Conservation (phyloP, 1,284 basidiomycete genomes). For the Leccinum subfulvum region DNA sequence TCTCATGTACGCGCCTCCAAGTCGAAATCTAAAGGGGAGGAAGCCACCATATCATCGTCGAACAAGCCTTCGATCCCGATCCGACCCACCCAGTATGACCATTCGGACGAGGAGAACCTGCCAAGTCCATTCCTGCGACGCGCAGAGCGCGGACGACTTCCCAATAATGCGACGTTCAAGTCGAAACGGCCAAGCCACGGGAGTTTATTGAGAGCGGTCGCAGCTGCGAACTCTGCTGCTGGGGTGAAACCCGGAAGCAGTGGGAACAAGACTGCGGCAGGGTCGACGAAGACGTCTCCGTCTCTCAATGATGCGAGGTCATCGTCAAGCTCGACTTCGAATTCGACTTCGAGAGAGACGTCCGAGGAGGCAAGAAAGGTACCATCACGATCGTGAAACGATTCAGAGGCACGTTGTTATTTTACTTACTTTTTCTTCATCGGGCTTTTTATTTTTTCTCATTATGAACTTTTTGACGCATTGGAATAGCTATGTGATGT, state of each 20-base stretch:
- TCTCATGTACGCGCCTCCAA: constrained; percentile 18
- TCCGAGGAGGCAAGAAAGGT: no score
- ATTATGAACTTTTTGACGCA: background rate
- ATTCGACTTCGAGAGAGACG: no score
- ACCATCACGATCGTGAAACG: constrained; percentile 23
- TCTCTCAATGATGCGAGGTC: constrained; percentile 4
- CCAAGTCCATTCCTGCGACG: constrained; percentile 80
- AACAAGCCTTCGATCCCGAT: constrained; percentile 11
- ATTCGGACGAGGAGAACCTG: constrained; percentile 77
- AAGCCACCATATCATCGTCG: background rate
- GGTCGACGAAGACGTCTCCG: constrained; percentile 15
- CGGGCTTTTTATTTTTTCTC: background rate
- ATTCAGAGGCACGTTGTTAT: background rate
- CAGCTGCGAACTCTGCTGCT: constrained; percentile 52
- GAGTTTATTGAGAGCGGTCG: constrained; percentile 56
- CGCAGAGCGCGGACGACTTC: constrained; percentile 40
- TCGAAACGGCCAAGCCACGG: constrained; percentile 49
- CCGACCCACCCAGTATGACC: constrained; percentile 51
- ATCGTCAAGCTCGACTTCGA: no score
- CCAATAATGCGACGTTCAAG: constrained; percentile 21
- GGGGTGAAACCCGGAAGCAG: constrained; percentile 22
- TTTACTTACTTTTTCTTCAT: background rate
- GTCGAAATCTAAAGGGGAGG: constrained; percentile 8
- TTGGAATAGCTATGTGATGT: background rate
- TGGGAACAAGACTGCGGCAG: constrained; percentile 7